Percentiles rank a stretch among this genome's conserved stretches.
Conservation (phyloP, 495 filamentous ascomycete species). For the Aspergillus indologenus region DNA sequence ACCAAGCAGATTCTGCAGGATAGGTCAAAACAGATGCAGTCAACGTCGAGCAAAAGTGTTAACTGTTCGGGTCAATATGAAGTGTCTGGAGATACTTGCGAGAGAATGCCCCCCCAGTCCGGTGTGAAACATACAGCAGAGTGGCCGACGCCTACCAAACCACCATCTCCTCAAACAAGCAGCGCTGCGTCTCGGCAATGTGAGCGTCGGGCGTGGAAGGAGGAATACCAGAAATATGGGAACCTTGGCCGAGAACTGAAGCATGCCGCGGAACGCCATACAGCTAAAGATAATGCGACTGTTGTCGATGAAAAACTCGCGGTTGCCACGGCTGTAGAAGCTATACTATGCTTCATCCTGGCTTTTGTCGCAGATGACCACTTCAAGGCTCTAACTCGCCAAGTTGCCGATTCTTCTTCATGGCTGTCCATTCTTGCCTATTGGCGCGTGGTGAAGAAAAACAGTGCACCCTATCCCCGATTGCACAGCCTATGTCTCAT, state of each 20-base stretch:
- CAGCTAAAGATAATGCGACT: constrained; percentile 29
- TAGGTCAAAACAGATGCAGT: constrained; percentile 23
- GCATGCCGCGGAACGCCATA: constrained; percentile 44
- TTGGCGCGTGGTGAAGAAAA: constrained; percentile 43
- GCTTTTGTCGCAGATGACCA: constrained; percentile 49
- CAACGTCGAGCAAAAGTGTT: constrained; percentile 33
- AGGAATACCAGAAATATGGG: constrained; percentile 43
- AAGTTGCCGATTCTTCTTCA: constrained; percentile 38
- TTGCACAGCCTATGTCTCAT: constrained; percentile 43
- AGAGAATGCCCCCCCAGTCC: constrained; percentile 26
- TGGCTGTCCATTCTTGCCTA: constrained; percentile 52
- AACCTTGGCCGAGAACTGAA: constrained; percentile 48
- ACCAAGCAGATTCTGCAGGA: constrained; percentile 23
- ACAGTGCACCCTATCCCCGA: constrained; percentile 34
- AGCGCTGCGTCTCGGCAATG: constrained; percentile 26
- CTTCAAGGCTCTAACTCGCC: constrained; percentile 31
- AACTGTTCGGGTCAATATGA: constrained; percentile 28
- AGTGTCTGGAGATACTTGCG: constrained; percentile 28
- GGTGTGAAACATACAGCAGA: constrained; percentile 28
- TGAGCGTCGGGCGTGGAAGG: constrained; percentile 43
- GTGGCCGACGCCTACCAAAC: constrained; percentile 23
- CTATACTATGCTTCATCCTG: constrained; percentile 49
- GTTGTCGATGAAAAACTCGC: constrained; percentile 38
- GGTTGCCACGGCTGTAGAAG: constrained; percentile 45
- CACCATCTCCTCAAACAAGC: constrained; percentile 30